These are phyloP conservation scores for Boletus vermiculosoides DNA, from an alignment of 768 basidiomycete species.

Conservation along the genomic window DNA sequence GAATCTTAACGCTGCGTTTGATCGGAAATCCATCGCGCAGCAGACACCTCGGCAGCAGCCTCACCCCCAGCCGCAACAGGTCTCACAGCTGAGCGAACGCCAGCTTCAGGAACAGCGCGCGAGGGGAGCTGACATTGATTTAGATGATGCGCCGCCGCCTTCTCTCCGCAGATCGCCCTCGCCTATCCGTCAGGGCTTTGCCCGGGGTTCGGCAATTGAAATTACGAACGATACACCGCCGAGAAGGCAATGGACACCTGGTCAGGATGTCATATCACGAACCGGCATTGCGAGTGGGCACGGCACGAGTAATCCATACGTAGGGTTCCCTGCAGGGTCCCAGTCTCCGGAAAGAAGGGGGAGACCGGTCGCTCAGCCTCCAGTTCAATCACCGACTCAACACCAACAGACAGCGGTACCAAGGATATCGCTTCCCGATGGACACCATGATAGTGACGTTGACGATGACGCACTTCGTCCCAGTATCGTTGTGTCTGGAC, in stretches of 20 bases:
- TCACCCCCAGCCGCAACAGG: slow-evolving; percentile 11
- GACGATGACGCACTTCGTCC: slow-evolving; percentile 13
- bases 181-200: slow-evolving; percentile 17
- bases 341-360: slow-evolving; percentile 21
- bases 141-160: slow-evolving; percentile 45
- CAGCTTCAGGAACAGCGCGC: slow-evolving; percentile 28
- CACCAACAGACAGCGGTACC: slow-evolving; percentile 39
- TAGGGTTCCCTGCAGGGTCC: slow-evolving; percentile 9
- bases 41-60: slow-evolving; percentile 14
- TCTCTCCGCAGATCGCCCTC: slow-evolving; percentile 40
- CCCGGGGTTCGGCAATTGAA: slow-evolving; percentile 29
- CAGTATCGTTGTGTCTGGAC: slow-evolving; percentile 32
- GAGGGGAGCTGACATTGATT: slow-evolving; percentile 27
- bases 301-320: slow-evolving; percentile 2
- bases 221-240: slow-evolving; percentile 28
- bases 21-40: slow-evolving; percentile 22
- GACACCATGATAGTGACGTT: background rate
- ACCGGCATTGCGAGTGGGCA: slow-evolving; percentile 9
- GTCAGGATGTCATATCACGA: slow-evolving; percentile 18
- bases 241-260: slow-evolving; percentile 30
- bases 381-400: slow-evolving; percentile 5
- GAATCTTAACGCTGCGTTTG: slow-evolving; percentile 16
- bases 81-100: slow-evolving; percentile 22
- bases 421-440: slow-evolving; percentile 38
- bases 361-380: background rate